Conservation (phyloP, 1,284 basidiomycete genomes). For the Abortiporus biennis region DNA sequence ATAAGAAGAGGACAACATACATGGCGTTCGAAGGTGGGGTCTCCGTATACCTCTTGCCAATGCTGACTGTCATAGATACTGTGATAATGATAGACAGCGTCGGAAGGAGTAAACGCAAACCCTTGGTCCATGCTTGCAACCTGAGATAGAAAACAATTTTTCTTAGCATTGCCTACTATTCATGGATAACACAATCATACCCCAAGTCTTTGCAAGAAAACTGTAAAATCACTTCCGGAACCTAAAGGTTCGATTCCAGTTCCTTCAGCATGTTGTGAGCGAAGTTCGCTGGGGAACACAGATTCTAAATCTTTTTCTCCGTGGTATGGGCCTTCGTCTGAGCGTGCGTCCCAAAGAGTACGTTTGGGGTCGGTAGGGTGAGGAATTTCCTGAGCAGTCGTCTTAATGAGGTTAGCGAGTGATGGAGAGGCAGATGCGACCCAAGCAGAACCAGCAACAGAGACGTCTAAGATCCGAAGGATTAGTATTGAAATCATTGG, state of each 20-base stretch:
- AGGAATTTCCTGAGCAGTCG: constrained; percentile 60
- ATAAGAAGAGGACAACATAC: constrained; percentile 27
- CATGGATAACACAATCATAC: constrained; percentile 23
- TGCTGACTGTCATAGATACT: constrained; percentile 68
- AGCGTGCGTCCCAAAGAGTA: constrained; percentile 62
- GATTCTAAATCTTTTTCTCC: constrained; percentile 29
- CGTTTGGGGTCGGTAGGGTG: constrained; percentile 53
- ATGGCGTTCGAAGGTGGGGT: constrained; percentile 66
- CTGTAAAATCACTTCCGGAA: constrained; percentile 73
- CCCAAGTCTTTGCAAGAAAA: constrained; percentile 66
- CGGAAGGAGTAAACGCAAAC: constrained; percentile 39
- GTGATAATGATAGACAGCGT: constrained; percentile 73
- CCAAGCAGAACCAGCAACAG: constrained; percentile 67
- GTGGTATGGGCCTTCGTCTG: constrained; percentile 49
- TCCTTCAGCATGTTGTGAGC: constrained; percentile 19
- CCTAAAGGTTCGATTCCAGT: constrained; percentile 37
- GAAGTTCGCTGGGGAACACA: constrained; percentile 20
- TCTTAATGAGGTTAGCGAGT: constrained; percentile 68
- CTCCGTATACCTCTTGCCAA: constrained; percentile 70
- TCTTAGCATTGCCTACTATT: no score
- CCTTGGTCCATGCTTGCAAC: constrained; percentile 49
- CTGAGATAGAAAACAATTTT: constrained; percentile 22
- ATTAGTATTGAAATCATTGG: neutral
- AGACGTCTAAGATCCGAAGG: constrained; percentile 41
- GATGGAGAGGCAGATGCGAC: constrained; percentile 59